phyloP scores from a whole-genome alignment of 371 early-diverging fungal species.

The Apophysomyces sp. region DNA sequence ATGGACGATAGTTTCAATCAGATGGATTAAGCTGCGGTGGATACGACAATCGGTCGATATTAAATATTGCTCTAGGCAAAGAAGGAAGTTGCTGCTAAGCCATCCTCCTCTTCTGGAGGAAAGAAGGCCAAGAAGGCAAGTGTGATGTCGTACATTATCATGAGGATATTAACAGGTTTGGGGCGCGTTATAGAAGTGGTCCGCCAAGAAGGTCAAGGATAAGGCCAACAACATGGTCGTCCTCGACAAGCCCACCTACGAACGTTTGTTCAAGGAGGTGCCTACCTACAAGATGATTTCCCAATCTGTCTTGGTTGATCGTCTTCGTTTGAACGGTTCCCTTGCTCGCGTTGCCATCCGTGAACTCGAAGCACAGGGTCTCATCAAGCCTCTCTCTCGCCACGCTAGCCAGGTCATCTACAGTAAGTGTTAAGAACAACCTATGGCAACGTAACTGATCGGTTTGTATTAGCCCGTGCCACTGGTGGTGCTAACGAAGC shows the following conservation, averaged over 20 bases:
- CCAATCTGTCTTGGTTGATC: conserved; percentile 96
- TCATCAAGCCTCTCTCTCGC: conserved; percentile 86
- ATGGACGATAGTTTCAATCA: not conserved
- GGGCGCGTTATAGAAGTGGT: conserved; percentile 76
- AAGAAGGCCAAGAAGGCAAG: conserved; percentile 82
- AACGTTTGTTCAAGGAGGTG: conserved; percentile 97
- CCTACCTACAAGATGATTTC: conserved; percentile 99
- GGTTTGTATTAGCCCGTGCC: conserved; percentile 35
- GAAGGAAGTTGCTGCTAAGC: conserved; percentile 67
- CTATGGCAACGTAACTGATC: not conserved
- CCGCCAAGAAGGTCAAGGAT: conserved; percentile 95
- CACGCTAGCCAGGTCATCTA: conserved; percentile 96
- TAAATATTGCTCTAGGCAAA: conserved; percentile 47
- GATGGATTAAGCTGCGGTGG: not conserved
- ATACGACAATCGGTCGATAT: not conserved
- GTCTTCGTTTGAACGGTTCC: conserved; percentile 97
- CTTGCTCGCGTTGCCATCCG: conserved; percentile 94
- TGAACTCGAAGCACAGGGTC: conserved; percentile 89
- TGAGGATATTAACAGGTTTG: conserved; percentile 7
- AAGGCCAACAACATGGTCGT: conserved; percentile 96
- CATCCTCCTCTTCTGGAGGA: conserved; percentile 75
- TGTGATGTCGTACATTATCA: conserved; percentile 10
- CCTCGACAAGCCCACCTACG: conserved; percentile 90
- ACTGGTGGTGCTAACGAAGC: conserved; percentile 40
- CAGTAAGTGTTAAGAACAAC: conserved; percentile 44